These are phyloP conservation scores for Dothideomycetes sp. DNA, from an alignment of 2,329 filamentous ascomycete genomes.

Conservation along the genomic window DNA sequence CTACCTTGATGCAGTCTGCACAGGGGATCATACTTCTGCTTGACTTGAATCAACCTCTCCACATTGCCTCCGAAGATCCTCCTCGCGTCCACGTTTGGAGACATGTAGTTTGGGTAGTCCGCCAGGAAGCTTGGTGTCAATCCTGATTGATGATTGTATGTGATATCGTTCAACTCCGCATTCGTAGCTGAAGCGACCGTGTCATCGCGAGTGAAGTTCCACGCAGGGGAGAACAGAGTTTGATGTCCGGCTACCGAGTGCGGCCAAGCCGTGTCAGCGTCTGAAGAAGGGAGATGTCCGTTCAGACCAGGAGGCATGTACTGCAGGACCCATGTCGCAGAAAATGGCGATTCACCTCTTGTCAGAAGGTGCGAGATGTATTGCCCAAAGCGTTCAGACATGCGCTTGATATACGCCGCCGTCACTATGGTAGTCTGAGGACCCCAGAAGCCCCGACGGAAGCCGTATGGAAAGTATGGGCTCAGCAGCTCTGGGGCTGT, in stretches of 20 bases:
- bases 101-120: slow-evolving; percentile 11
- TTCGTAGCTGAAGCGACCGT: slow-evolving; percentile 1
- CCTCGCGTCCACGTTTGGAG: slow-evolving; percentile 5
- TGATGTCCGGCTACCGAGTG: slow-evolving; percentile 8
- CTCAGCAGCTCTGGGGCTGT: slow-evolving; percentile 4
- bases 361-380: slow-evolving; percentile 6
- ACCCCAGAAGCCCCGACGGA: slow-evolving; percentile 9
- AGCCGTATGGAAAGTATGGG: slow-evolving; percentile 9
- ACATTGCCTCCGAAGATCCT: slow-evolving; percentile 9
- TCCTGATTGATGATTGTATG: slow-evolving; percentile 2
- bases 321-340: slow-evolving; percentile 9
- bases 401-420: slow-evolving; percentile 3
- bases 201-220: slow-evolving; percentile 5
- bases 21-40: slow-evolving; percentile 11
- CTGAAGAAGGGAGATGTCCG: slow-evolving; percentile 6
- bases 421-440: slow-evolving; percentile 7
- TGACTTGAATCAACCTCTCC: slow-evolving; percentile 8
- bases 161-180: slow-evolving; percentile 6
- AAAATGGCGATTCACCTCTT: slow-evolving; percentile 4
- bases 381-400: slow-evolving; percentile 3
- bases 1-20: slow-evolving; percentile 9
- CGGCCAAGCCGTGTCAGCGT: slow-evolving; percentile 8
- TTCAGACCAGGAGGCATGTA: slow-evolving; percentile 9
- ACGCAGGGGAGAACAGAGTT: slow-evolving; percentile 9
- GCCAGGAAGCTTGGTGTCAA: slow-evolving; percentile 3